These are phyloP conservation scores for Heliocybe sulcata DNA, from an alignment of 1,284 basidiomycete genomes.

Conservation along the genomic window DNA sequence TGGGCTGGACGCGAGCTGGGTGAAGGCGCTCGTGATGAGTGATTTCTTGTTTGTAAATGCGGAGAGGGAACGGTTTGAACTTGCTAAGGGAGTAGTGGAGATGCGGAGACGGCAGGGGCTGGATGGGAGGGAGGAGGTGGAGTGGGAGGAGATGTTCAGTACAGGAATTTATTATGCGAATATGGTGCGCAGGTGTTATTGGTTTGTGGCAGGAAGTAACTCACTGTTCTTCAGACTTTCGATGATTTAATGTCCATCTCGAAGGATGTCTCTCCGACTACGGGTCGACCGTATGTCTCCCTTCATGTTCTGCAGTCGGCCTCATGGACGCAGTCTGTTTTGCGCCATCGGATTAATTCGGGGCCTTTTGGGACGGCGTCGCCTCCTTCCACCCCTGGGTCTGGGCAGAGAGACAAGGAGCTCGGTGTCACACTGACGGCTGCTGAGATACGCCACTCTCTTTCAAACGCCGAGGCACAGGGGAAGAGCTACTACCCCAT, in stretches of 20 bases:
- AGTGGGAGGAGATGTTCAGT: constrained; percentile 70
- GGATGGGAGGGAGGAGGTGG: constrained; percentile 48
- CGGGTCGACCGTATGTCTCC: constrained; percentile 63
- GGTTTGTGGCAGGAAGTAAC: constrained; percentile 5
- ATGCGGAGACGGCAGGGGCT: constrained; percentile 50
- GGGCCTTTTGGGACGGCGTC: constrained; percentile 23
- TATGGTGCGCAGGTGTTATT: constrained; percentile 53
- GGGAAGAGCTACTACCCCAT: constrained; percentile 60
- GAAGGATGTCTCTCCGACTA: constrained; percentile 65
- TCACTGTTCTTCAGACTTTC: constrained; percentile 41
- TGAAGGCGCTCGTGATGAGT: constrained; percentile 67
- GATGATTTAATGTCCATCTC: constrained; percentile 74
- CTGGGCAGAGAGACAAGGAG: constrained; percentile 44
- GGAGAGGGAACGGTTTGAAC: constrained; percentile 77
- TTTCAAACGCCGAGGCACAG: constrained; percentile 13
- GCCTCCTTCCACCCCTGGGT: constrained; percentile 30
- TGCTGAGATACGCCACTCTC: constrained; percentile 35
- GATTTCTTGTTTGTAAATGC: constrained; percentile 78
- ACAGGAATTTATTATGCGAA: constrained; percentile 84
- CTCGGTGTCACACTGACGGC: constrained; percentile 49
- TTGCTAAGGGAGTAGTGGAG: constrained; percentile 74
- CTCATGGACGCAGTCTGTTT: constrained; percentile 66
- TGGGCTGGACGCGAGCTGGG: constrained; percentile 69
- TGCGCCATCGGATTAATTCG: constrained; percentile 50
- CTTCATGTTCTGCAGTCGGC: constrained; percentile 65